Evolutionary conservation across 768 basidiomycete genomes (phyloP).

Genomic region (Paxillus involutus): DNA sequence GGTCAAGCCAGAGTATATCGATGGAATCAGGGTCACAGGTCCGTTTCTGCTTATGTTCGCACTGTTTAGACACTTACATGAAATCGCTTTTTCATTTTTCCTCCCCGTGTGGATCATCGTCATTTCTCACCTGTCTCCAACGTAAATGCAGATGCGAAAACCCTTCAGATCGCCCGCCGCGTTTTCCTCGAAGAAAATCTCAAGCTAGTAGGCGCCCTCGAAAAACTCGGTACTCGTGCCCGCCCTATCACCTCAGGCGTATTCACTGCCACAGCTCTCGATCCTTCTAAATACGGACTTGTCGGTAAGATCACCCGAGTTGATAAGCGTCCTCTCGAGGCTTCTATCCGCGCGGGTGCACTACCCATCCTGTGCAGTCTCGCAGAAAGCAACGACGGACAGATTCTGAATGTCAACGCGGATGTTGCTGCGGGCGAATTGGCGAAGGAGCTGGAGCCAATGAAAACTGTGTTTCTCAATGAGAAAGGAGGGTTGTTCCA

Average conservation of each 20-base stretch:
- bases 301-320: slow-evolving; percentile 95
- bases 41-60: slow-evolving; percentile 22
- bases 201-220: slow-evolving; percentile 89
- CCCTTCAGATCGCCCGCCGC: slow-evolving; percentile 89
- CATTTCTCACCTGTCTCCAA: too few relatives aligned
- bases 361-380: slow-evolving; percentile 94
- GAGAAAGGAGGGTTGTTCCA: slow-evolving; percentile 99
- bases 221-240: slow-evolving; percentile 93
- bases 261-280: slow-evolving; percentile 95
- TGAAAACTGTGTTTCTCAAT: slow-evolving; percentile 98
- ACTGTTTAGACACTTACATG: background rate
- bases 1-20: slow-evolving; percentile 93
- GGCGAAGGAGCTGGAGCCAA: slow-evolving; percentile 95
- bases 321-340: slow-evolving; percentile 96
- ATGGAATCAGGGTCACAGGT: slow-evolving; percentile 97
- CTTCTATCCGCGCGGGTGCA: slow-evolving; percentile 93
- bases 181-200: slow-evolving; percentile 98
- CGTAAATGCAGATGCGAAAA: slow-evolving; percentile 75
- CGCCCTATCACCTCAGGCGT: slow-evolving; percentile 98
- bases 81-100: background rate
- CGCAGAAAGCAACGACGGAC: slow-evolving; percentile 94
- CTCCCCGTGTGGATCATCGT: too few relatives aligned
- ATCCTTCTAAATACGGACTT: slow-evolving; percentile 90
- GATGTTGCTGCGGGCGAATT: slow-evolving; percentile 98
- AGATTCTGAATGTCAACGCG: slow-evolving; percentile 98